phyloP scores from a whole-genome alignment of 768 basidiomycete genomes.

The Tubosaeta sp. region DNA sequence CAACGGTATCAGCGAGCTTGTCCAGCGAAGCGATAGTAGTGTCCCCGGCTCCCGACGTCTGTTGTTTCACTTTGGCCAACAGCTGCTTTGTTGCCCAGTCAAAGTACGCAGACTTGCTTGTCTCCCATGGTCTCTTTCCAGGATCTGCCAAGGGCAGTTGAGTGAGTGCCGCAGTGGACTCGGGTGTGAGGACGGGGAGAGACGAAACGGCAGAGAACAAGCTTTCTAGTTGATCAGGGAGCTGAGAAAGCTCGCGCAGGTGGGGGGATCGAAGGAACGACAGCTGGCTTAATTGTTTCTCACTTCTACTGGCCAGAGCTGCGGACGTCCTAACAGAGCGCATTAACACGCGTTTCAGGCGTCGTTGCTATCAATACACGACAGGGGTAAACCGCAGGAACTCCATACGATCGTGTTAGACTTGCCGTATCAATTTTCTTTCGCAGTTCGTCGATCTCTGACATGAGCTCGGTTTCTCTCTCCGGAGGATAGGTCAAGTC shows the following conservation, averaged over 20 bases:
- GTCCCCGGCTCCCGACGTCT: constrained; percentile 13
- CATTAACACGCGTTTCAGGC: constrained; percentile 52
- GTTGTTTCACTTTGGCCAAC: constrained; percentile 32
- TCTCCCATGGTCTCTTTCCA: constrained; percentile 77
- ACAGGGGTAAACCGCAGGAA: constrained; percentile 7
- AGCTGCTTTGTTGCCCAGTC: constrained; percentile 71
- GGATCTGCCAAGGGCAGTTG: constrained; percentile 40
- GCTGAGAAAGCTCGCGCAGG: constrained; percentile 33
- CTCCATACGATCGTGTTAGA: constrained; percentile 9
- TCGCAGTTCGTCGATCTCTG: constrained; percentile 65
- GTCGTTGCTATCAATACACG: constrained; percentile 51
- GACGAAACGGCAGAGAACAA: constrained; percentile 48
- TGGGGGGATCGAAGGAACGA: constrained; percentile 41
- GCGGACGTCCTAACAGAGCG: constrained; percentile 48
- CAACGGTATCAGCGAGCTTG: constrained; percentile 16
- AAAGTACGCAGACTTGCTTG: constrained; percentile 66
- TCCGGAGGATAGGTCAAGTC: constrained; percentile 60
- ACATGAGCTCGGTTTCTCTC: constrained; percentile 55
- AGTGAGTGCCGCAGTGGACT: constrained; percentile 35
- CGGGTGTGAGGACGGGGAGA: constrained; percentile 44
- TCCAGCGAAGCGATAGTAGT: constrained; percentile 20
- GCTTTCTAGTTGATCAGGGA: constrained; percentile 38
- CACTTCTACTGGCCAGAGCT: constrained; percentile 43
- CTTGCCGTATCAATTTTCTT: constrained; percentile 66
- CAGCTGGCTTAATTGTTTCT: constrained; percentile 40